Conservation (phyloP, 768 basidiomycete genomes). For the Boletus fagicola region DNA sequence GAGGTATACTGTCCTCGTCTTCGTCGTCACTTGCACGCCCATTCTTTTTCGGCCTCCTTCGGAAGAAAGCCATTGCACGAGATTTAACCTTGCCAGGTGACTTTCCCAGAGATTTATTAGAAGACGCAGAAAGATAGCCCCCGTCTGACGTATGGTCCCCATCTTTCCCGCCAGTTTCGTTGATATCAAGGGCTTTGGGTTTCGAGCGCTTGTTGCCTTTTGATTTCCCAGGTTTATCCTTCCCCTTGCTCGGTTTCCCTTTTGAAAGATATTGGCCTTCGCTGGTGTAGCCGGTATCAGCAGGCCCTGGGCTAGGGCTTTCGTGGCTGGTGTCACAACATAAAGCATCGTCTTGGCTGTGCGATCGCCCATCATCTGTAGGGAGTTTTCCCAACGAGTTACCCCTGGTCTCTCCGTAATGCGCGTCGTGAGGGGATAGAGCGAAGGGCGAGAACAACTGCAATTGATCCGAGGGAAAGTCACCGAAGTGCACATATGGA, state of each 20-base stretch:
- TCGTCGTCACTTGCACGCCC: conserved; percentile 30
- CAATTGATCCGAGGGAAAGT: conserved; percentile 32
- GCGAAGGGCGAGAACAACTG: conserved; percentile 26
- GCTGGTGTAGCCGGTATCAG: conserved; percentile 29
- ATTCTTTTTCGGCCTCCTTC: conserved; percentile 31
- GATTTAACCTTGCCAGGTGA: conserved; percentile 29
- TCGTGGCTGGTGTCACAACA: conserved; percentile 6
- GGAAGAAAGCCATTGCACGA: conserved; percentile 35
- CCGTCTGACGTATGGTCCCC: conserved; percentile 29
- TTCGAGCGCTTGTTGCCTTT: conserved; percentile 21
- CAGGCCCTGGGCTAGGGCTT: conserved; percentile 15
- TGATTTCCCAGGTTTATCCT: conserved; percentile 20
- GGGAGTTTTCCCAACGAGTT: conserved; percentile 2
- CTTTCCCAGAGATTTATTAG: conserved; percentile 32
- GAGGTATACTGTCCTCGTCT: conserved; percentile 29
- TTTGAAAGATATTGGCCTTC: conserved; percentile 35
- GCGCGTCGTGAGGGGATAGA: conserved; percentile 8
- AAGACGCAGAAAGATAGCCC: conserved; percentile 35
- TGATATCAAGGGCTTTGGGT: conserved; percentile 15
- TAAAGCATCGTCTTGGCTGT: conserved; percentile 26
- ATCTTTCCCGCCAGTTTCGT: conserved; percentile 22
- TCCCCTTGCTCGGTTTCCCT: conserved; percentile 17
- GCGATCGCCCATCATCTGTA: conserved; percentile 14
- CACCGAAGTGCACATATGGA: conserved; percentile 32
- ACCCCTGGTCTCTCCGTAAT: not conserved